Evolutionary conservation across 2,329 filamentous ascomycete genomes (phyloP), one percentile per base, ranked within the genome.

Genomic region (Fusarium equiseti): DNA sequence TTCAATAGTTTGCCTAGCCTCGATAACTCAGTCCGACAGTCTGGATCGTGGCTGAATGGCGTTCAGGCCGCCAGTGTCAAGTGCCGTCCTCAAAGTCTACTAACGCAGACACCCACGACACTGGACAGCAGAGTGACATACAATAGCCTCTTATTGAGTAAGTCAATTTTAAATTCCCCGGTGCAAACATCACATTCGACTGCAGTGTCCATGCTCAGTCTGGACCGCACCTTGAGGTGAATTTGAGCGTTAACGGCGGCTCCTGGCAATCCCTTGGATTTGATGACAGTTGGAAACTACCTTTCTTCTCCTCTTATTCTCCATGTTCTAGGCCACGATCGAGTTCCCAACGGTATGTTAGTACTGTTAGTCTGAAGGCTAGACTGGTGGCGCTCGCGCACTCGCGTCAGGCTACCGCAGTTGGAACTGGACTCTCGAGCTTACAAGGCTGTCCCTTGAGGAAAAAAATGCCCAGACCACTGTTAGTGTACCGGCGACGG

Each of bases 391-490:
- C 68, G 59, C 59, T 72, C 64, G 68, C 68, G 45, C 68, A 53
- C 63, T 71, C 68, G 64, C 59, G 63, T 65, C 69, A 61, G 68
- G 68, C 68, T 52, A 61, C 44, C 46, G 42, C 40, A 32, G 44
- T 71, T 64, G 64, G 59, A 45, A 51, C 42, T 53, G 52, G 53
- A 48, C 32, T 56, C 49, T 27, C 52, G 24, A 59, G 26, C 51
- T 58, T 71, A 59, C 72, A 74, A 71, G 73, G 70, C 72, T 72
- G 59, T 64, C 57, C 72, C 73, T 68, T 66, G 66, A 59, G 48
- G 29, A 66, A 40, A 66, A 40, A 22, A 62, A 61, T 58, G 53
- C 63, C 58, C 59, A 53, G 70, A 50, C 63, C 63, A 42, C 59
- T 65, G 49, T 62, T 71, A 73, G 52, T 55, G 31, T 38, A 56